Base-by-base conservation (phyloP, 306 rosid genomes). In the Psophocarpus tetragonolobus region DNA sequence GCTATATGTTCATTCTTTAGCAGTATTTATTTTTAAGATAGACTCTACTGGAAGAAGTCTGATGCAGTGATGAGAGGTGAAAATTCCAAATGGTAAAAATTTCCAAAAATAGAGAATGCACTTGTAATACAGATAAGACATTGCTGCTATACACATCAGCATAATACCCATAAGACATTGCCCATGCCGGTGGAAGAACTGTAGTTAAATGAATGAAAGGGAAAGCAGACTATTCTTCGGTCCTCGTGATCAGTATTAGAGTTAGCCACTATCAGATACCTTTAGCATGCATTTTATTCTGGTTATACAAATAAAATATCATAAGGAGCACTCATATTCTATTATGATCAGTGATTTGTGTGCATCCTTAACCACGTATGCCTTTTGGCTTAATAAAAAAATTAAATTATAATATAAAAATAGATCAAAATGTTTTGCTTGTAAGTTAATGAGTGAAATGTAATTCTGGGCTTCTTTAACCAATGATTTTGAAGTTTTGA, bases 101-200 rank as follows among this genome's bases (percentile, higher is more conserved):
- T 20, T 51, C 81, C 68, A 20, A 76, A 76, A 63, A 29, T 58
- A 26, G 51, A 47, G 35, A 58, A 12, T 74, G 12, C 5, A 35
- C 47, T 14, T 36, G 36, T 39, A 23, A 66, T 48, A 36, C 29
- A 62, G 57, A 75, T 36, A 75, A 57, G 62, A 32, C 80, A 66
- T 56, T 73, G 50, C 38, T 24, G 63, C 76, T 48, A 29, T 47
- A 35, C 83, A 73, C 60, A 41, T 77, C 65, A 60, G 82, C 69
- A 74, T 58, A 58, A 58, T 27, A 58, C 65, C 66, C 66, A 27
- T 15, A 75, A 60, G 69, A 60, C 66, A 60, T 32, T 61, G 61
- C 29, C 72, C 79, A 39, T 70, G 73, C 75, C 68, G 38, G n/a
- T 17, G 18, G 51, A 75, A 81, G 24, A 69, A 68, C 63, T 17